Evolutionary conservation across 768 basidiomycete species (phyloP), one percentile per base, ranked within the genome.

Genomic region (Nevesoporus exiguus): DNA sequence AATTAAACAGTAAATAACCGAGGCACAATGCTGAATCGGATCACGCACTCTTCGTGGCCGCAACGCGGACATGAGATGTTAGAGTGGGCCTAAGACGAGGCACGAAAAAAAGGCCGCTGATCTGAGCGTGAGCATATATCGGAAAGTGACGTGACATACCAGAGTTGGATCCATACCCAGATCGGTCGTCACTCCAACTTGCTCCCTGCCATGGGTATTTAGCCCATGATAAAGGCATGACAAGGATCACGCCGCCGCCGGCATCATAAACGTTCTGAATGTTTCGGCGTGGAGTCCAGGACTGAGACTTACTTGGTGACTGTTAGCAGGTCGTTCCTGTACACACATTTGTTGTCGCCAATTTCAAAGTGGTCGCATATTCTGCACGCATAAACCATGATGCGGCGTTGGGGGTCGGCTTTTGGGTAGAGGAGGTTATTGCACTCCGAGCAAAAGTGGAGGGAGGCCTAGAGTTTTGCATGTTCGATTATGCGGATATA

Each of bases 361-460:
- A 85, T 81, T 72, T 97, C 93, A 59, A 90, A 85, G 69, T 89
- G 92, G 1, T 77, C 71, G 70, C 95, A 98, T 65, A 96, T 97
- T 47, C 93, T 81, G 68, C 95, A 98, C 2, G 87, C 87, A 61
- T 94, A 95, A 40, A 94, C 82, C 81, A 98, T 87, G 51, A 88
- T 82, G 43, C 88, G 81, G 44, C 93, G 85, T 57, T 86, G 80
- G 52, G 83, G 84, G 72, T 97, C 95, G 40, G 91, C 94, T 74
- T 94, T 86, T 21, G 93, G 93, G 70, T 96, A 95, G 49, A 97
- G 79, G 27, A 97, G 80, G 68, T 97, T 96, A 75, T 95, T 94
- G 78, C 93, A 96, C 77, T 96, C 93, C 36, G 84, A 86, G 65
- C 93, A 96, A 73, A 96, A 96, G 61, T 90, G 85, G 27, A 96